A percentile compares a stretch with the other conserved stretches of the same genome.
These are phyloP conservation scores for Petunia axillaris DNA, from an alignment of 257 asterid genomes.

Conservation along the genomic window DNA sequence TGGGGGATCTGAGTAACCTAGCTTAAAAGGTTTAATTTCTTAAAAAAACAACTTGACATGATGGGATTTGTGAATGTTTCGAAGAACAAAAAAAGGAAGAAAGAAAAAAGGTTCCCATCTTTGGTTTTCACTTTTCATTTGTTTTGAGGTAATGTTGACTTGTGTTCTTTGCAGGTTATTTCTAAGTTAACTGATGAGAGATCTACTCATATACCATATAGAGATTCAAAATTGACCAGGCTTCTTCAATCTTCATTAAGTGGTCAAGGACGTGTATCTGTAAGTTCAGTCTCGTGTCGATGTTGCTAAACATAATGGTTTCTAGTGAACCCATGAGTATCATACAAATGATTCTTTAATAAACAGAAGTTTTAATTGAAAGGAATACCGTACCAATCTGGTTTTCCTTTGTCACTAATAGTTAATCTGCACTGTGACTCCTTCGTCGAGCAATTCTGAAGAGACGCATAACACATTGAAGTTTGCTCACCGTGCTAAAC, in stretches of 20 bases:
- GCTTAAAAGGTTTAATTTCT: background rate
- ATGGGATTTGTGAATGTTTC: background rate
- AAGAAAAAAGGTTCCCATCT: conserved; percentile 5
- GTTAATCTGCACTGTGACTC: conserved; percentile 96
- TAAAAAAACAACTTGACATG: background rate
- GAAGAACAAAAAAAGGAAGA: conserved; percentile 13
- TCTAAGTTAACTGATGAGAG: conserved; percentile 92
- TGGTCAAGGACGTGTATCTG: conserved; percentile 99
- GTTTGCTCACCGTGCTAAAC: conserved; percentile 99
- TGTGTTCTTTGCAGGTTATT: conserved; percentile 69
- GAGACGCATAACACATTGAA: conserved; percentile 98
- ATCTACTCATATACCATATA: conserved; percentile 85
- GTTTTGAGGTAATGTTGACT: conserved; percentile 30
- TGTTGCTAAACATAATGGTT: background rate
- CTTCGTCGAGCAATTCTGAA: conserved; percentile 96
- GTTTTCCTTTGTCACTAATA: conserved; percentile 39
- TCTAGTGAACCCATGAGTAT: conserved; percentile 10
- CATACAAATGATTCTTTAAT: conserved; percentile 12
- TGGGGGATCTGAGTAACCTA: too few species aligned
- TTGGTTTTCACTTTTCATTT: conserved; percentile 14
- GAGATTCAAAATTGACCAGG: conserved; percentile 98
- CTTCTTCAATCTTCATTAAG: conserved; percentile 96
- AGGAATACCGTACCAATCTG: conserved; percentile 9
- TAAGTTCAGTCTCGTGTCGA: conserved; percentile 46
- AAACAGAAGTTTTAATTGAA: background rate